Evolutionary conservation across 2,329 filamentous ascomycete species (phyloP), one percentile per base, ranked within the genome.

Genomic region (Fusarium tupiense): DNA sequence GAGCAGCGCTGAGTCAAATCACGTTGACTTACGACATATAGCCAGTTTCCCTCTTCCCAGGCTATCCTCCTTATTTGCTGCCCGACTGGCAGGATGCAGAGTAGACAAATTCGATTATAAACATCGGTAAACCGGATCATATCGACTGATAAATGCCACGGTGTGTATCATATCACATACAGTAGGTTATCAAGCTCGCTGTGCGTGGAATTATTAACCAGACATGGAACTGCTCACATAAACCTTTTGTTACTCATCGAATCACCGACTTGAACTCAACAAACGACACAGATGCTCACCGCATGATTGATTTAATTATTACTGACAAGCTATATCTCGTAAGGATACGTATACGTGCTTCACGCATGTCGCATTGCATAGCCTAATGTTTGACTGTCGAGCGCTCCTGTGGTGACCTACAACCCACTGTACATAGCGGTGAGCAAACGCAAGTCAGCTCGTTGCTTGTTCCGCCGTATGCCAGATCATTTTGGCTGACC

Each of bases 401-500:
- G 47, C 41, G 43, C 57, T 60, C 59, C 49, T 37, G 57, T 38
- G 56, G 53, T 40, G 49, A 38, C 44, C 33, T 49, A 35, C 49
- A 24, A 24, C 31, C 49, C 49, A 24, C 31, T 52, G 49, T 35
- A 24, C 49, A 40, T 67, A 49, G 69, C 69, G 69, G 69, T 71
- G 69, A 71, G 69, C 63, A 72, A 52, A 67, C 59, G 69, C 69
- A 59, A 50, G 57, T 56, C 59, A 59, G 50, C 52, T 53, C 64
- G 35, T 43, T 35, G 41, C 26, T 49, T 68, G 58, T 63, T 33
- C 46, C 29, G 38, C 44, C 8, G 26, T 22, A 53, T 43, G 46
- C 41, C 47, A 69, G 47, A 35, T 60, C 40, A 26, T 37, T 54
- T 61, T 38, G 47, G 53, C 43, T 26, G 47, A 66, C 50, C 56